Percentiles rank a stretch among this genome's conserved stretches.
Evolutionary conservation across 441 rosid species (phyloP).

Genomic region (Hura crepitans): DNA sequence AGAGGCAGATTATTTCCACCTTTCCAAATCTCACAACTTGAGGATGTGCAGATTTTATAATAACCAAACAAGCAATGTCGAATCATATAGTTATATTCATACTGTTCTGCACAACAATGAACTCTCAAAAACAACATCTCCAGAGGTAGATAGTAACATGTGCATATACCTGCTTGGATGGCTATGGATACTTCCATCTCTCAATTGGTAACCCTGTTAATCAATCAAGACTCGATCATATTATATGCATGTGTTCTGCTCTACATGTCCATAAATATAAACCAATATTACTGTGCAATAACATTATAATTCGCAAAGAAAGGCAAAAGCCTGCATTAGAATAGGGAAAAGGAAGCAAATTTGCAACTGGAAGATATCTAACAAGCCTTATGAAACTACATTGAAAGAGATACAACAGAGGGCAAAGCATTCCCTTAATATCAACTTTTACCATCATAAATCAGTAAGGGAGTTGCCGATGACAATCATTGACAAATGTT

Average conservation of each 20-base stretch:
- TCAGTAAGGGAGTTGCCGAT: neutral
- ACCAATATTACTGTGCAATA: too few relatives aligned
- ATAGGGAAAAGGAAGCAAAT: neutral
- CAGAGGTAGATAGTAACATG: neutral
- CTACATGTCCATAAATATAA: too few relatives aligned
- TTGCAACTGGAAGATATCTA: neutral
- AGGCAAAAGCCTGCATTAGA: too few relatives aligned
- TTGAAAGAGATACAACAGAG: neutral
- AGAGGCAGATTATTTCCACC: neutral
- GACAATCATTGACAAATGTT: neutral
- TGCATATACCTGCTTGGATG: neutral
- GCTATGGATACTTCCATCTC: neutral
- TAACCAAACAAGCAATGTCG: neutral
- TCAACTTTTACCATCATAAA: neutral
- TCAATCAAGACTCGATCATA: neutral
- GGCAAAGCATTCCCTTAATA: neutral
- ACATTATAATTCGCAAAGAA: too few relatives aligned
- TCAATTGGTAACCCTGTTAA: neutral
- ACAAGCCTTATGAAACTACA: neutral
- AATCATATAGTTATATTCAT: neutral
- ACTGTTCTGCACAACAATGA: neutral
- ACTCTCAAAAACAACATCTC: neutral
- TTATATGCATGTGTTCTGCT: too few relatives aligned
- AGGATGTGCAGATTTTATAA: neutral
- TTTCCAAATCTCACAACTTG: neutral